phyloP scores from a whole-genome alignment of 768 basidiomycete species.

The Trichaptum fuscoviolaceum region DNA sequence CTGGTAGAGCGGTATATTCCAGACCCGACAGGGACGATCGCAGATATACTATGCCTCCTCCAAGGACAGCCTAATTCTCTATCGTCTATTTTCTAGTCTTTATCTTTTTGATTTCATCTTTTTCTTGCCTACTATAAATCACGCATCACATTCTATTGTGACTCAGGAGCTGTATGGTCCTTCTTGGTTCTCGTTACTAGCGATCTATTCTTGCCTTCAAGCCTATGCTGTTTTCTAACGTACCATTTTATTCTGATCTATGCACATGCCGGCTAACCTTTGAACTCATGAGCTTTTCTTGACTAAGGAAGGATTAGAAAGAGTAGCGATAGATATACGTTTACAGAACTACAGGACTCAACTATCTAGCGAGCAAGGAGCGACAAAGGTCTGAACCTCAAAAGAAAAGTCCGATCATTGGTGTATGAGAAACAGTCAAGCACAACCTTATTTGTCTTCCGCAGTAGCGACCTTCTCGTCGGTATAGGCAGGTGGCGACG shows the following conservation, averaged over 20 bases:
- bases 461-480: conserved; percentile 44
- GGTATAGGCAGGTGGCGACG: conserved; percentile 50
- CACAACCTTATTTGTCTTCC: conserved; percentile 4
- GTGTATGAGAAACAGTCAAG: neutral
- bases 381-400: neutral
- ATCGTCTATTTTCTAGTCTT: neutral
- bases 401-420: neutral
- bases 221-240: neutral
- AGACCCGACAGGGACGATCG: conserved; percentile 2
- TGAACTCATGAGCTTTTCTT: neutral
- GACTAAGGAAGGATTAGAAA: neutral
- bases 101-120: neutral
- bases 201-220: neutral
- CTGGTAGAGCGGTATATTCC: neutral
- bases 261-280: neutral
- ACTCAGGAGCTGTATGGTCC: neutral
- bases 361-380: neutral
- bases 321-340: neutral
- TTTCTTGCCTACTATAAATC: neutral
- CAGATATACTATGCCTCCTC: conserved; percentile 1
- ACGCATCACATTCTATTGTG: neutral
- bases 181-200: neutral
- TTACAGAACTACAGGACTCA: neutral
- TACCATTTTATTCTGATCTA: neutral
- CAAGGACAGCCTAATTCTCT: neutral